A percentile compares a stretch with the other conserved stretches of the same genome.
phyloP scores from a whole-genome alignment of 2,329 filamentous ascomycete species.

The Pestalotiopsis sp. region DNA sequence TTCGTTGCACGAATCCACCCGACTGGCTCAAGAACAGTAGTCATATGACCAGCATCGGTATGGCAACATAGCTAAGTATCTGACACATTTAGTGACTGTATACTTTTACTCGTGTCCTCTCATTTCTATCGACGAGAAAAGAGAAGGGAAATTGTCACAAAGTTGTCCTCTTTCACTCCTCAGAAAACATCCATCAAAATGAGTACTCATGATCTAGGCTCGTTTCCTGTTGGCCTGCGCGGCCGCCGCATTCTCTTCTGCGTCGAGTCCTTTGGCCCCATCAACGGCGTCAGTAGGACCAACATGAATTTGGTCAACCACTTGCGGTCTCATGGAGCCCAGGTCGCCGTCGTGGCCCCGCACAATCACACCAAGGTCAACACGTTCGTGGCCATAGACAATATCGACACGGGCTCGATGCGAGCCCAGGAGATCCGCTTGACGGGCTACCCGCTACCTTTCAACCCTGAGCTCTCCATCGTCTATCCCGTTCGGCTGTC shows the following conservation, averaged over 20 bases:
- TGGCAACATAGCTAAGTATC: too few relatives aligned
- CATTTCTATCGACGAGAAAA: too few relatives aligned
- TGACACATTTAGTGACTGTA: too few relatives aligned
- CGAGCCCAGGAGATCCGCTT: constrained; percentile 58
- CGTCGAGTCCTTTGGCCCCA: constrained; percentile 72
- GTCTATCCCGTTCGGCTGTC: constrained; percentile 71
- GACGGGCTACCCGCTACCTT: constrained; percentile 67
- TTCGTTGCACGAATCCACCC: too few relatives aligned
- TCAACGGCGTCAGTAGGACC: constrained; percentile 74
- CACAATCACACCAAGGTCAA: constrained; percentile 57
- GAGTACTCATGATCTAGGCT: constrained; percentile 40
- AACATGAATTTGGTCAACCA: constrained; percentile 72
- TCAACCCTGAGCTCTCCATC: constrained; percentile 72
- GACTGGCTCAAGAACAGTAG: too few relatives aligned
- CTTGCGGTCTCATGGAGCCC: constrained; percentile 63
- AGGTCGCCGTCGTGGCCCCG: constrained; percentile 69
- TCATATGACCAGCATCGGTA: too few relatives aligned
- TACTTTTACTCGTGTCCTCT: too few relatives aligned
- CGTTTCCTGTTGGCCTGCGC: constrained; percentile 51
- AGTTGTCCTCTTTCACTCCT: too few relatives aligned
- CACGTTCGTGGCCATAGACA: constrained; percentile 50
- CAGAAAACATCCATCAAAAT: constrained; percentile 8
- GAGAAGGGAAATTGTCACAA: too few relatives aligned
- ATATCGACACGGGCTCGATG: constrained; percentile 33
- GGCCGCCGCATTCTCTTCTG: constrained; percentile 68